Evolutionary conservation across 2,329 filamentous ascomycete genomes (phyloP).

Genomic region (Teratosphaeria zuluensis): DNA sequence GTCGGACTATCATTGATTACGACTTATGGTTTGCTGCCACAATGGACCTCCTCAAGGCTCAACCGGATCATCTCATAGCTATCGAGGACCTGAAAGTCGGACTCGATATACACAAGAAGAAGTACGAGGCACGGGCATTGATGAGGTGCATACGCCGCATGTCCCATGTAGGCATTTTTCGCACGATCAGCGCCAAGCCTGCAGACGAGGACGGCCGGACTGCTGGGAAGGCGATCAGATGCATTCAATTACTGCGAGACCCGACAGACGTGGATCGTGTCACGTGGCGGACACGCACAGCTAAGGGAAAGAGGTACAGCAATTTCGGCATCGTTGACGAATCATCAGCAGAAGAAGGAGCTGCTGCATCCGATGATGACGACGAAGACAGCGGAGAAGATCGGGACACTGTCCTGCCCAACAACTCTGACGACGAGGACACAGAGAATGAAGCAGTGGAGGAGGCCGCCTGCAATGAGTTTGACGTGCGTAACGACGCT

Average conservation of each 20-base stretch:
- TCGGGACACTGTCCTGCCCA: neutral
- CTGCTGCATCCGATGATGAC: constrained; percentile 5
- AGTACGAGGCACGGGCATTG: constrained; percentile 30
- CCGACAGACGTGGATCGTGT: constrained; percentile 23
- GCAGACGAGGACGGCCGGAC: neutral
- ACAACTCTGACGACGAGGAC: neutral
- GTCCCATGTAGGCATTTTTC: constrained; percentile 30
- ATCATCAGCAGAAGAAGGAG: neutral
- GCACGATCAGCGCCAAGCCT: constrained; percentile 24
- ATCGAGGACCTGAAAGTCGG: constrained; percentile 43
- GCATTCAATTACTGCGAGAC: constrained; percentile 32
- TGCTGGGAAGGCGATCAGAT: neutral
- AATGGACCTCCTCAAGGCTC: constrained; percentile 40
- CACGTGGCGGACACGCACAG: constrained; percentile 9
- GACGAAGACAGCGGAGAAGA: neutral
- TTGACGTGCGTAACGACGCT: neutral
- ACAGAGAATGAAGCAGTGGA: neutral
- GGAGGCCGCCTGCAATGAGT: neutral
- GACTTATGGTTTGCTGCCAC: constrained; percentile 40
- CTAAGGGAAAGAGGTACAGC: neutral
- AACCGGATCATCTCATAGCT: constrained; percentile 39
- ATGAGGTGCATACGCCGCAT: constrained; percentile 31
- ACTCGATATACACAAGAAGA: constrained; percentile 28
- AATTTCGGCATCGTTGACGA: neutral
- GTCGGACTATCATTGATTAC: constrained; percentile 29